These are phyloP conservation scores for Hyphopichia pseudoburtonii DNA, from an alignment of 1,139 yeast species.

Conservation along the genomic window DNA sequence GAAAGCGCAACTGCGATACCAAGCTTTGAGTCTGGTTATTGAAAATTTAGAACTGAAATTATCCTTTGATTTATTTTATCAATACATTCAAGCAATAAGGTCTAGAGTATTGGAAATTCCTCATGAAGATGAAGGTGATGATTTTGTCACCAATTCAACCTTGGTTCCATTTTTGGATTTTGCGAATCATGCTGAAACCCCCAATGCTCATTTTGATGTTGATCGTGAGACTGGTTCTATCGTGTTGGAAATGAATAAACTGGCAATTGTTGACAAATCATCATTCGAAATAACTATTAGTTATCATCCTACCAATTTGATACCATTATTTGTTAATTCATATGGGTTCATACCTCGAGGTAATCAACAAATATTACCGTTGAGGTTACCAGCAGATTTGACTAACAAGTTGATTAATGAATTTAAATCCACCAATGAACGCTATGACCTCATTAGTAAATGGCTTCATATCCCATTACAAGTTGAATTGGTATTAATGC, in stretches of 20 bases:
- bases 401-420: background rate
- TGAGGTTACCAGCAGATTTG: background rate
- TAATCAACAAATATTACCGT: background rate
- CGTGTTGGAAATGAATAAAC: conserved; percentile 22
- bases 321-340: conserved; percentile 45
- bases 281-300: conserved; percentile 40
- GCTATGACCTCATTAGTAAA: conserved; percentile 1
- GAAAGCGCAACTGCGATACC: conserved; percentile 29
- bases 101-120: conserved; percentile 70
- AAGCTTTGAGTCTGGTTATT: conserved; percentile 14
- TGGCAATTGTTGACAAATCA: conserved; percentile 14
- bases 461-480: background rate
- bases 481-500: background rate
- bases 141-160: conserved; percentile 51
- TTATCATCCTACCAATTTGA: conserved; percentile 48
- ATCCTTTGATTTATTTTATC: conserved; percentile 31
- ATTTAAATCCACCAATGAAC: background rate
- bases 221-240: conserved; percentile 50
- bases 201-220: conserved; percentile 62
- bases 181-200: conserved; percentile 52
- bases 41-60: conserved; percentile 15
- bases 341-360: conserved; percentile 58
- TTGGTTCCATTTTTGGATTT: conserved; percentile 68
- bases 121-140: conserved; percentile 23
- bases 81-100: conserved; percentile 48